phyloP scores from a whole-genome alignment of 257 asterid species.

The Prunella vulgaris region DNA sequence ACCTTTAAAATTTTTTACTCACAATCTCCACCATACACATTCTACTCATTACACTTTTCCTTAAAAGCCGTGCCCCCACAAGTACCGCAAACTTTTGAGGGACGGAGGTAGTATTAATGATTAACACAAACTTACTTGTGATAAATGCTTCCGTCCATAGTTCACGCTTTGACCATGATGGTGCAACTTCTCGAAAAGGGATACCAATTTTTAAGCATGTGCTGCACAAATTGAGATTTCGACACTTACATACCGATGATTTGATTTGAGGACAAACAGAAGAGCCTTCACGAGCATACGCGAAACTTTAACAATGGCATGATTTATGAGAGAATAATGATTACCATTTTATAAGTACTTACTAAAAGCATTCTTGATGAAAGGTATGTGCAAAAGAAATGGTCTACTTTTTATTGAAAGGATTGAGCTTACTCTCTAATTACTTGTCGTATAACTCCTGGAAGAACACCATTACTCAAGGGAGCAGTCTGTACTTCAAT shows the following conservation, averaged over 20 bases:
- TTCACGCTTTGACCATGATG: conserved; percentile 74
- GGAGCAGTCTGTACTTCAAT: conserved; percentile 83
- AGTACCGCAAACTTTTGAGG: no score
- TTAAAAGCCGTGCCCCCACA: no score
- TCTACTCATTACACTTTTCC: no score
- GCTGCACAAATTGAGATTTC: conserved; percentile 38
- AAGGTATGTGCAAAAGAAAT: background rate
- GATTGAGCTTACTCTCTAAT: conserved; percentile 55
- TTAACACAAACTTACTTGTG: conserved; percentile 52
- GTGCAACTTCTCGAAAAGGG: conserved; percentile 77
- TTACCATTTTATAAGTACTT: no score
- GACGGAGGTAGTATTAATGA: background rate
- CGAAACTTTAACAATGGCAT: background rate
- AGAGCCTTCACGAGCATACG: background rate
- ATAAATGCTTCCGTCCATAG: conserved; percentile 82
- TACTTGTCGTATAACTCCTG: conserved; percentile 88
- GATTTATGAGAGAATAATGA: background rate
- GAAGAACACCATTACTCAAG: conserved; percentile 70
- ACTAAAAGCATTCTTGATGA: background rate
- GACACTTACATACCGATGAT: conserved; percentile 1
- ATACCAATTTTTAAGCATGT: conserved; percentile 59
- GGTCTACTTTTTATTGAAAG: background rate
- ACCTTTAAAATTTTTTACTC: no score
- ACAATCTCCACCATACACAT: no score
- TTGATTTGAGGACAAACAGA: background rate